Conservation (phyloP, 345 rosid genomes). For the Populus davidiana region DNA sequence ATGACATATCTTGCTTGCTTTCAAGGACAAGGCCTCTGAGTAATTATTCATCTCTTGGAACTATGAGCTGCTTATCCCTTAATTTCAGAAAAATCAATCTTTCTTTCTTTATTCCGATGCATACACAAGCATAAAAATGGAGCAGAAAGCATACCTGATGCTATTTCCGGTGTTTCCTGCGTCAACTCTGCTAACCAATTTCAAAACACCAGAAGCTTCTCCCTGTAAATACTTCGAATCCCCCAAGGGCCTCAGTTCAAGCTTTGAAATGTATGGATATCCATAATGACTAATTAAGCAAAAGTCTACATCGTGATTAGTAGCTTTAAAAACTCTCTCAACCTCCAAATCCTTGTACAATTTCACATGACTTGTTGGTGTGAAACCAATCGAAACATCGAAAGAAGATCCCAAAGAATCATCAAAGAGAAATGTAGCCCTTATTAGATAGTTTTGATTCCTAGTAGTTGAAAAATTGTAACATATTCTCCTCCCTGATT, state of each 20-base stretch:
- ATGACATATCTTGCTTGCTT: too few species aligned
- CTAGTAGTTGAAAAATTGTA: constrained; percentile 36
- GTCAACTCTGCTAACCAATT: constrained; percentile 41
- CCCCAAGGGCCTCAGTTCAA: constrained; percentile 49
- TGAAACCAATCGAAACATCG: constrained; percentile 38
- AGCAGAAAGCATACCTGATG: constrained; percentile 40
- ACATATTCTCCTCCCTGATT: constrained; percentile 45
- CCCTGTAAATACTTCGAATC: constrained; percentile 35
- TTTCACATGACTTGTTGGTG: constrained; percentile 34
- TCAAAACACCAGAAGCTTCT: constrained; percentile 33
- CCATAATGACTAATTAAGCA: constrained; percentile 44
- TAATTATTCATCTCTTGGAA: too few species aligned
- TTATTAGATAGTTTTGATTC: constrained; percentile 43
- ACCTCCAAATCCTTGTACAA: constrained; percentile 22
- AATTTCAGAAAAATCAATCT: background rate
- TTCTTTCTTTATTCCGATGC: background rate
- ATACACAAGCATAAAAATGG: background rate
- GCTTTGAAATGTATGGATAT: constrained; percentile 44
- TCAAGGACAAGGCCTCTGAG: too few species aligned
- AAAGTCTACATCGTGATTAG: constrained; percentile 29
- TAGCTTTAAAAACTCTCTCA: constrained; percentile 51
- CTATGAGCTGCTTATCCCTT: too few species aligned
- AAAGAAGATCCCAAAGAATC: constrained; percentile 23
- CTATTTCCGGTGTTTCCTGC: constrained; percentile 29
- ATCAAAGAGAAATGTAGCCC: constrained; percentile 37